Evolutionary conservation across 106 monocot species (phyloP).

Genomic region (Acorus calamus): DNA sequence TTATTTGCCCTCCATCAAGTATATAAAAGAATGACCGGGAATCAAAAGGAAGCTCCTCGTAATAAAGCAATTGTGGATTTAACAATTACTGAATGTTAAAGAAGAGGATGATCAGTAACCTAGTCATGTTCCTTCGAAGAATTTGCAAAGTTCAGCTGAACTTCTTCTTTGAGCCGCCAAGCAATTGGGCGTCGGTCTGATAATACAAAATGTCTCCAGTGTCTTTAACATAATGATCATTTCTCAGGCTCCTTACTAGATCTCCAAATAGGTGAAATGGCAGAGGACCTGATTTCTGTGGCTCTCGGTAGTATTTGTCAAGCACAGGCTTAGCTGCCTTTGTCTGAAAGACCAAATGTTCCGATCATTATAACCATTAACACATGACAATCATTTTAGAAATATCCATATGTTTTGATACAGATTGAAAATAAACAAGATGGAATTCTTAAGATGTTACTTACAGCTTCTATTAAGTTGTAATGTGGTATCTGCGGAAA

Average conservation of each 20-base stretch:
- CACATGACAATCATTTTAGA: no score
- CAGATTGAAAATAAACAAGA: no score
- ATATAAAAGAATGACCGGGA: no score
- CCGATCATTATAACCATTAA: no score
- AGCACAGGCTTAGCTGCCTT: constrained; percentile 56
- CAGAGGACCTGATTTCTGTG: constrained; percentile 55
- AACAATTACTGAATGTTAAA: no score
- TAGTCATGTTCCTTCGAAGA: no score
- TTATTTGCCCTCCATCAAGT: no score
- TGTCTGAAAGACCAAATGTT: constrained; percentile 28
- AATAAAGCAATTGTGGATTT: no score
- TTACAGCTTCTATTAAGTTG: constrained; percentile 66
- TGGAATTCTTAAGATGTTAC: background rate
- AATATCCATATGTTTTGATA: no score
- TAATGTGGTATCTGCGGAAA: constrained; percentile 87
- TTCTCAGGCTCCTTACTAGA: constrained; percentile 33
- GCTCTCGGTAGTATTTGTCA: constrained; percentile 59
- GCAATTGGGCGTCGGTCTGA: constrained; percentile 35
- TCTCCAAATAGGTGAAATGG: constrained; percentile 42
- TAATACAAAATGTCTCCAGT: constrained; percentile 56
- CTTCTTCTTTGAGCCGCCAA: background rate
- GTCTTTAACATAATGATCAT: constrained; percentile 52
- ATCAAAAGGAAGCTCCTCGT: no score
- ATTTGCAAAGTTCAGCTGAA: background rate
- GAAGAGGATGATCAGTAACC: no score